phyloP scores from a whole-genome alignment of 2,329 filamentous ascomycete genomes.

The Coniella vitis region DNA sequence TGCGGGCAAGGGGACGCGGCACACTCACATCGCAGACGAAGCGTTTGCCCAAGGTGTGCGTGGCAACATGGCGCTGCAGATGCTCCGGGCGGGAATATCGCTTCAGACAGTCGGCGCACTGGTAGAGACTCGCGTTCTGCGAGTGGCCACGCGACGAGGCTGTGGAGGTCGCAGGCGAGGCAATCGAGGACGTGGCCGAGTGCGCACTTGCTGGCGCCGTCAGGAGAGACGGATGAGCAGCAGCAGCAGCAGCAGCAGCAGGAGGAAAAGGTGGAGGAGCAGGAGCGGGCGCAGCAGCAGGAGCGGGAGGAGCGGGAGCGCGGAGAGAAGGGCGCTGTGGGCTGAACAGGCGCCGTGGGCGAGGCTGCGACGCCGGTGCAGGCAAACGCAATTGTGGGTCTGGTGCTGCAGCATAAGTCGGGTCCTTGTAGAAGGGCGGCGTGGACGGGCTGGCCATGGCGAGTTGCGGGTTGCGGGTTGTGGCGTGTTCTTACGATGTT shows the following conservation, averaged over 20 bases:
- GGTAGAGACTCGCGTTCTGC: slow-evolving; percentile 29
- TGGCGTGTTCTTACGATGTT: too few relatives aligned
- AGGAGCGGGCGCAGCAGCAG: too few relatives aligned
- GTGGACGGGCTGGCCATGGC: too few relatives aligned
- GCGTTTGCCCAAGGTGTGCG: slow-evolving; percentile 43
- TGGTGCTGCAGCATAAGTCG: too few relatives aligned
- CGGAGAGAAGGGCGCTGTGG: too few relatives aligned
- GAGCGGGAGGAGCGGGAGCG: too few relatives aligned
- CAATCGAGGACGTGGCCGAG: slow-evolving; percentile 6
- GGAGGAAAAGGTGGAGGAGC: too few relatives aligned
- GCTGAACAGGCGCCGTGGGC: too few relatives aligned
- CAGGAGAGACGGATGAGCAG: neutral
- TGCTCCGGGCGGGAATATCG: slow-evolving; percentile 48
- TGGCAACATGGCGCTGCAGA: slow-evolving; percentile 44
- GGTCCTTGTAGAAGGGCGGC: too few relatives aligned
- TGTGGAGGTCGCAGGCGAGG: slow-evolving; percentile 18
- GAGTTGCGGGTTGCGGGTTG: too few relatives aligned
- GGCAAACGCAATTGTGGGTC: too few relatives aligned
- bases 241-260: neutral
- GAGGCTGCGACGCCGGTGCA: too few relatives aligned
- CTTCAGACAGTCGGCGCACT: slow-evolving; percentile 44
- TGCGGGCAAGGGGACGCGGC: neutral
- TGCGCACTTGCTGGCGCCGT: slow-evolving; percentile 9
- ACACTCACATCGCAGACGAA: slow-evolving; percentile 34
- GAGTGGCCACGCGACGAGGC: slow-evolving; percentile 20